Evolutionary conservation across 2,329 filamentous ascomycete genomes (phyloP), one percentile per base, ranked within the genome.

Genomic region (Sclerotinia trifoliorum): DNA sequence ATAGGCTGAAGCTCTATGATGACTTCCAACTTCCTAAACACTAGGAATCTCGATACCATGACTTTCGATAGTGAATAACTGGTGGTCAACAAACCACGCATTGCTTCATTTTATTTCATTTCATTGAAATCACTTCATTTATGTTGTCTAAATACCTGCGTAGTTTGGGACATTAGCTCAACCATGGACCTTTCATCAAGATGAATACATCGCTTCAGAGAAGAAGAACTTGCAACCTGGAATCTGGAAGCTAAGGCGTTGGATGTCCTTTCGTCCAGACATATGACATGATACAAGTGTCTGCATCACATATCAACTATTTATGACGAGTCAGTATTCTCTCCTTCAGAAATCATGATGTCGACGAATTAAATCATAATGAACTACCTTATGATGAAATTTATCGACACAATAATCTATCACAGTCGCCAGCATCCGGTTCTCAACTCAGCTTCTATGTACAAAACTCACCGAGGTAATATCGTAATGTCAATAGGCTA

Each of bases 1-100:
- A n/a, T 24, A 11, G 3, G 32, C 6, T n/a, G 0, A 2, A 2
- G 8, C 35, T 24, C 4, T 0, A 35, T 5, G 10, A 17, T 8
- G 4, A 13, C 21, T n/a, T 55, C 3, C 5, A 35, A n/a, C 3
- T 39, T 6, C 13, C 10, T 24, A 13, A 24, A 39, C 0, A 2
- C 6, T 17, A 5, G 21, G 1, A 57, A 39, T 15, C 32, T 13
- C 11, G 3, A 10, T 10, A 13, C 3, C 21, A 57, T 39, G 32
- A 7, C 29, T 39, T 39, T 24, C 13, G 11, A 21, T 24, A 17
- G 54, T 24, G 21, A 42, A 39, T 17, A 57, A 39, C 3, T 24
- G 6, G 5, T 17, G 21, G 11, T 39, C 54, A 56, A 35, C 0
- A 52, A 56, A 3, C 13, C 13, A 10, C 29, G 5, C 5, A 29